Conservation (phyloP, 169 alveolate species). For the Plasmodium malariae region DNA sequence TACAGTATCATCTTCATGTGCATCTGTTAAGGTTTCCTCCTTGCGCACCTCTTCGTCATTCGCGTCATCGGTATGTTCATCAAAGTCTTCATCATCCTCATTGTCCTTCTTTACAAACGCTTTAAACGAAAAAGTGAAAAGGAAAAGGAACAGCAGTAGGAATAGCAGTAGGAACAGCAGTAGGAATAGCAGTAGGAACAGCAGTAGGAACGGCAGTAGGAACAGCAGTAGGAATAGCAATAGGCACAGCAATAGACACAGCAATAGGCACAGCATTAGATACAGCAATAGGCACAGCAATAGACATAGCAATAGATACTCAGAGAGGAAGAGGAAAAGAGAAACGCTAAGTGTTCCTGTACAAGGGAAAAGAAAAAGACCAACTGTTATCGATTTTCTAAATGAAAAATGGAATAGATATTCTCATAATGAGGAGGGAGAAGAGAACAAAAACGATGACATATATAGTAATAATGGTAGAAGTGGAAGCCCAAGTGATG, state of each 20-base stretch:
- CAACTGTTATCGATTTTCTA: slow-evolving; percentile 66
- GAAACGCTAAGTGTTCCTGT: slow-evolving; percentile 7
- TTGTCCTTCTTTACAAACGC: slow-evolving; percentile 24
- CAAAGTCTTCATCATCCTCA: slow-evolving; percentile 9
- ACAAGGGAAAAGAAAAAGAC: slow-evolving; percentile 22
- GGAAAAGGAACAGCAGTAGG: too few relatives aligned
- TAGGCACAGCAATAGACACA: too few relatives aligned
- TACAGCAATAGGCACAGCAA: too few relatives aligned
- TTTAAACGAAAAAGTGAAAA: background rate
- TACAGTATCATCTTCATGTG: background rate
- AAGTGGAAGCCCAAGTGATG: background rate
- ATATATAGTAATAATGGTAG: background rate
- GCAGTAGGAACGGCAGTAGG: too few relatives aligned
- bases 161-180: too few relatives aligned
- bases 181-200: too few relatives aligned
- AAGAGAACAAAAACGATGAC: background rate
- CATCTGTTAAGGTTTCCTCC: too few relatives aligned
- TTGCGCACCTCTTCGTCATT: too few relatives aligned
- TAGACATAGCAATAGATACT: too few relatives aligned
- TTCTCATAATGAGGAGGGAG: slow-evolving; percentile 26
- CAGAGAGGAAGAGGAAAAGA: slow-evolving; percentile 18
- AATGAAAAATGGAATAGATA: slow-evolving; percentile 62
- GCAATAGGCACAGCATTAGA: too few relatives aligned
- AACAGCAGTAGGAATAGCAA: too few relatives aligned
- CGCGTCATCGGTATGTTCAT: background rate